These are phyloP conservation scores for thale cress (Arabidopsis thaliana) DNA, from an alignment of 345 rosid genomes.

Conservation along the genomic window DNA sequence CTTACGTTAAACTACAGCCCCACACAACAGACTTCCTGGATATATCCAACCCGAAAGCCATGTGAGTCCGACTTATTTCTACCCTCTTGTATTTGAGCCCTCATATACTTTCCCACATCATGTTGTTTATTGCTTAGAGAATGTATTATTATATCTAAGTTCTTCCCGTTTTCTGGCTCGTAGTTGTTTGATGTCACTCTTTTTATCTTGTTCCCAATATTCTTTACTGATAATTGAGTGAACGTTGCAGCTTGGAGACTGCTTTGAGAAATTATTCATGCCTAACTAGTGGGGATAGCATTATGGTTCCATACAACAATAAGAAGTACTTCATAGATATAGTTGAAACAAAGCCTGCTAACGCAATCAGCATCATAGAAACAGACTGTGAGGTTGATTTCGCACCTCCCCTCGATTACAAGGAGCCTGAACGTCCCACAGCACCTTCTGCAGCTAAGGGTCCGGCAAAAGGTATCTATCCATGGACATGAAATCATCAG, in stretches of 20 bases:
- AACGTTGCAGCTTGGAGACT: slow-evolving; percentile 81
- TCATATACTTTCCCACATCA: neutral
- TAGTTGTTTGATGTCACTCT: neutral
- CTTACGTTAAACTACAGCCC: slow-evolving; percentile 93
- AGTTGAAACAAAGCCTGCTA: slow-evolving; percentile 88
- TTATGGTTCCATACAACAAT: slow-evolving; percentile 98
- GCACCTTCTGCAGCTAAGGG: slow-evolving; percentile 58
- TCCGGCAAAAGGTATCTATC: slow-evolving; percentile 61
- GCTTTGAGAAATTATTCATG: slow-evolving; percentile 96
- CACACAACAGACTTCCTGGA: slow-evolving; percentile 95
- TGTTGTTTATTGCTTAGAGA: slow-evolving; percentile 16
- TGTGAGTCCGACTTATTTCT: slow-evolving; percentile 57
- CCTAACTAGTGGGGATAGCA: slow-evolving; percentile 95
- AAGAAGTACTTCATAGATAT: slow-evolving; percentile 98
- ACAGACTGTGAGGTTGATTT: slow-evolving; percentile 99
- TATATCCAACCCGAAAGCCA: slow-evolving; percentile 97
- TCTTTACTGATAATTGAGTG: slow-evolving; percentile 17
- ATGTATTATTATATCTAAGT: neutral
- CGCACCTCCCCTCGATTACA: slow-evolving; percentile 98
- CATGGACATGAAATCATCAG: neutral
- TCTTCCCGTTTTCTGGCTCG: neutral
- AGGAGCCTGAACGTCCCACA: slow-evolving; percentile 84
- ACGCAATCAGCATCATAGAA: slow-evolving; percentile 96
- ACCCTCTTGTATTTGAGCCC: neutral
- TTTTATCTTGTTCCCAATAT: neutral